Evolutionary conservation across 352 stramenopile species (phyloP), one percentile per base, ranked within the genome.

Genomic region (Phytopythium chamaehyphon): DNA sequence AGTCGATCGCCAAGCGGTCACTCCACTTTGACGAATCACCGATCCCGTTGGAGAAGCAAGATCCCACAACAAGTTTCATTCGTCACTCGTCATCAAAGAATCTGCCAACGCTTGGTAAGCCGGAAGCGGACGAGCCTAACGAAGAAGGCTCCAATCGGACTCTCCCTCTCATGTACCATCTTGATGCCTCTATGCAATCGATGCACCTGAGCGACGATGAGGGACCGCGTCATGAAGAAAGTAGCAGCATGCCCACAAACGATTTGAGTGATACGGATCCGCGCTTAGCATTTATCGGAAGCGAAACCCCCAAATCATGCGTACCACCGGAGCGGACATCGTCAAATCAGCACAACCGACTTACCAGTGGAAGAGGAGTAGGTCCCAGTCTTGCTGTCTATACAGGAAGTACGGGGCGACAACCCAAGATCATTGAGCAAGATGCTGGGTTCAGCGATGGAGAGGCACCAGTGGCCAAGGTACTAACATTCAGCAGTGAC

Each of bases 111-210:
- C 28, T 9, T 9, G 5, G 5, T 33, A 33, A 33, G 9, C 5
- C 28, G 5, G 46, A 26, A 33, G n/a, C 11, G 0, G 10, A 28
- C n/a, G 9, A 9, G 8, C 37, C n/a, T 7, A 15, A 42, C 9
- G 18, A 33, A 9, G 28, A 9, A 33, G 28, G 28, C 3, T 6
- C 1, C 2, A 23, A 53, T 18, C 14, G 19, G 28, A 49, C 28
- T 8, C 21, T 6, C 8, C 42, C 40, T 15, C 23, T 31, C 15
- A 43, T 49, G 22, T 14, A 21, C 5, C 26, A 83, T 49, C 59
- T 90, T 26, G 70, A 90, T 49, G 69, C 75, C 6, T 88, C 79
- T 2, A 90, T 88, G 76, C 76, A 85, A 23, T 85, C 71, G n/a
- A 74, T 88, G 65, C 65, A 85, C 40, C 45, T 87, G n/a, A 80